Evolutionary conservation across 2,329 filamentous ascomycete species (phyloP).

Genomic region (Didymella glomerata): DNA sequence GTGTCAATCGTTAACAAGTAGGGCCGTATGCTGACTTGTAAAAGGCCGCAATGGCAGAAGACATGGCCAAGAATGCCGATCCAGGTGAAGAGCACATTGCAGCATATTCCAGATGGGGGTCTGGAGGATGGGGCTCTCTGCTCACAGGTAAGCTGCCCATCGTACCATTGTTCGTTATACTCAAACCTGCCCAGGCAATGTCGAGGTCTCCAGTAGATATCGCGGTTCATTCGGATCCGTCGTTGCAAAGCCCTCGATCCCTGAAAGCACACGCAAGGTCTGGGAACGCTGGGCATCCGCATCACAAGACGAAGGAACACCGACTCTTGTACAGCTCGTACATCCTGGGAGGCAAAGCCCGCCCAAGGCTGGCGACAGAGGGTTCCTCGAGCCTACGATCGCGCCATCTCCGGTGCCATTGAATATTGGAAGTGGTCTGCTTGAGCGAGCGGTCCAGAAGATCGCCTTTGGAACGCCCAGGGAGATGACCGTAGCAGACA

Average conservation of each 20-base stretch:
- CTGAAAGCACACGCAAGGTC: constrained; percentile 50
- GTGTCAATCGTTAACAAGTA: constrained; percentile 29
- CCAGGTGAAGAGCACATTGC: constrained; percentile 56
- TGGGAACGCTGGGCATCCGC: constrained; percentile 35
- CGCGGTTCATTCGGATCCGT: constrained; percentile 39
- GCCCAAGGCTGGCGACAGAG: constrained; percentile 54
- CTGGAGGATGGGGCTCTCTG: constrained; percentile 54
- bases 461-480: constrained; percentile 56
- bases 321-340: constrained; percentile 64
- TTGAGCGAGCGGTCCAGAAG: constrained; percentile 55
- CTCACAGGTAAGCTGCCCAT: constrained; percentile 52
- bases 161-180: not conserved
- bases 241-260: constrained; percentile 26
- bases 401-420: constrained; percentile 57
- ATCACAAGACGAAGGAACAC: constrained; percentile 53
- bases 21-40: not conserved
- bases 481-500: constrained; percentile 61
- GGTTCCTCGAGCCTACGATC: constrained; percentile 40
- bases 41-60: constrained; percentile 44
- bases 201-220: constrained; percentile 69
- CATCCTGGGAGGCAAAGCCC: constrained; percentile 68
- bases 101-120: constrained; percentile 60
- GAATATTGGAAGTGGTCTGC: constrained; percentile 39
- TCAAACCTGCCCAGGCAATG: constrained; percentile 57
- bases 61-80: constrained; percentile 28